A percentile compares a stretch with the other conserved stretches of the same genome.
Conservation (phyloP, 768 basidiomycete species). For the Pleurotus ostreatus region DNA sequence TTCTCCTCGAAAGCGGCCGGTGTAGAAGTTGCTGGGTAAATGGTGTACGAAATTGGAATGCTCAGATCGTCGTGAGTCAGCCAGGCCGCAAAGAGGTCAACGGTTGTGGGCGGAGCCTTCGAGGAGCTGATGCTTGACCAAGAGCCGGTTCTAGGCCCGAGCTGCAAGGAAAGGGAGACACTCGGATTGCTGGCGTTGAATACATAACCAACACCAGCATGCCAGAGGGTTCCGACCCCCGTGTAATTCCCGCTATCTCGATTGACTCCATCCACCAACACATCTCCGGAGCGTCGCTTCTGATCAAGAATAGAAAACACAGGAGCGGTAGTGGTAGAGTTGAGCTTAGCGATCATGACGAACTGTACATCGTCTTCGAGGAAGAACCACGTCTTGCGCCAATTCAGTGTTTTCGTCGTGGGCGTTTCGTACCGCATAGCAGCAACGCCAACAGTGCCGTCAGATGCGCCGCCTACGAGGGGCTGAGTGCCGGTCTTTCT, state of each 20-base stretch:
- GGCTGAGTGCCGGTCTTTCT: constrained; percentile 18
- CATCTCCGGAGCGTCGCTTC: constrained; percentile 15
- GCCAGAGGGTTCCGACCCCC: constrained; percentile 24
- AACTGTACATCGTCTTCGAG: constrained; percentile 28
- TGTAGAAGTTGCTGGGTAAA: constrained; percentile 34
- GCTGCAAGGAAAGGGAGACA: constrained; percentile 20
- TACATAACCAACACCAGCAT: constrained; percentile 28
- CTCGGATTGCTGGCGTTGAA: constrained; percentile 24
- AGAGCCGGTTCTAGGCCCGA: constrained; percentile 22
- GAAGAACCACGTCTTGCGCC: constrained; percentile 35
- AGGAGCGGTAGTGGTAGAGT: constrained; percentile 13
- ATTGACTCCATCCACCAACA: constrained; percentile 15
- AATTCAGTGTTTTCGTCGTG: constrained; percentile 21
- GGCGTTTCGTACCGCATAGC: constrained; percentile 34
- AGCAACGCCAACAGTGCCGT: constrained; percentile 26
- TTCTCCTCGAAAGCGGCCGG: constrained; percentile 23
- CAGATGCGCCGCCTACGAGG: constrained; percentile 32
- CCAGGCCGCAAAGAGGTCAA: constrained; percentile 36
- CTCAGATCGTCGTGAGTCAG: constrained; percentile 24
- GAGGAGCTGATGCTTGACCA: constrained; percentile 31
- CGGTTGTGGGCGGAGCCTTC: constrained; percentile 20
- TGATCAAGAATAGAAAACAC: constrained; percentile 32
- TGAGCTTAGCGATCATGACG: constrained; percentile 24
- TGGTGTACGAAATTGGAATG: constrained; percentile 30
- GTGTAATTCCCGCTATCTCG: constrained; percentile 19